phyloP scores from a whole-genome alignment of 768 basidiomycete species.

The Hericium alpestre region DNA sequence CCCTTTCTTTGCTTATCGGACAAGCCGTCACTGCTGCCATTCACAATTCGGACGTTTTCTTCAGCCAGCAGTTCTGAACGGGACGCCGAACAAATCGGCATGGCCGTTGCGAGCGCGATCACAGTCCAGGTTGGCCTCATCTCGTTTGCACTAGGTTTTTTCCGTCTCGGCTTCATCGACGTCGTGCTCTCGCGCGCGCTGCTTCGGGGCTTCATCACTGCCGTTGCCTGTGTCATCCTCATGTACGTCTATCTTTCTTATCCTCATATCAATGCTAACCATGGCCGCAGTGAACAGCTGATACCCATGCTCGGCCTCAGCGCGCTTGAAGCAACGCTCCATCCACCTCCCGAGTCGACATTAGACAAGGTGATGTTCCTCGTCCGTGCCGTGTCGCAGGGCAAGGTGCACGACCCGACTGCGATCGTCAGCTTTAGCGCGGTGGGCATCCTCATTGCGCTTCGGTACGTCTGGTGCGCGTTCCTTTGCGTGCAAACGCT shows the following conservation, averaged over 20 bases:
- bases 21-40: conserved; percentile 72
- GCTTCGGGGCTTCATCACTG: conserved; percentile 78
- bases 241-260: conserved; percentile 39
- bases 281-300: conserved; percentile 54
- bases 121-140: conserved; percentile 84
- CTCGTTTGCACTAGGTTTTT: conserved; percentile 76
- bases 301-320: conserved; percentile 84
- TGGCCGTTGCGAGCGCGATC: conserved; percentile 70
- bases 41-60: conserved; percentile 6
- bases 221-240: conserved; percentile 76
- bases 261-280: conserved; percentile 1
- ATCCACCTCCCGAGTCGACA: conserved; percentile 50
- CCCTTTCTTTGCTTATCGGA: conserved; percentile 77
- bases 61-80: conserved; percentile 16
- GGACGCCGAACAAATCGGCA: conserved; percentile 42
- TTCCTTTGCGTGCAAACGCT: conserved; percentile 30
- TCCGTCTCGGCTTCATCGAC: conserved; percentile 86
- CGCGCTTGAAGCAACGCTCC: conserved; percentile 37
- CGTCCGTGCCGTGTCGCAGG: conserved; percentile 37
- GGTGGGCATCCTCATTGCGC: conserved; percentile 50
- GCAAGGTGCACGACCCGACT: conserved; percentile 54
- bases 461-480: conserved; percentile 45
- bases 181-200: conserved; percentile 86
- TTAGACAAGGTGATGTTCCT: conserved; percentile 74
- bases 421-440: conserved; percentile 66